A percentile compares a stretch with the other conserved stretches of the same genome.
Conservation (phyloP, 768 basidiomycete species). For the Lactarius hatsudake region DNA sequence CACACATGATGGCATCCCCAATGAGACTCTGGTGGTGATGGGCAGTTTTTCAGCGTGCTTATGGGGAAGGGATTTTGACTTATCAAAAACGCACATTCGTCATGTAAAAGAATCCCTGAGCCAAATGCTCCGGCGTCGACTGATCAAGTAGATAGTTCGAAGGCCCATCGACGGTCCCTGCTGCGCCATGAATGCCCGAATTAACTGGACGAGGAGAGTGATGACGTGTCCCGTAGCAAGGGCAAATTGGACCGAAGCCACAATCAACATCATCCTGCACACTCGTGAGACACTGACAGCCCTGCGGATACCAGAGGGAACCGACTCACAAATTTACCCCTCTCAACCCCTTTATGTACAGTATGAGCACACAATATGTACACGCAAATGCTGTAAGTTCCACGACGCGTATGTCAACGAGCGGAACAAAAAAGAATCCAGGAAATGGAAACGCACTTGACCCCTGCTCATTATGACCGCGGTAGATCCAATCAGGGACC, state of each 20-base stretch:
- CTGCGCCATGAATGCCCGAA: constrained; percentile 4
- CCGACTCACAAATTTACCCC: constrained; percentile 7
- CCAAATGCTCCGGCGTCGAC: constrained; percentile 13
- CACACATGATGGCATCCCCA: constrained; percentile 22
- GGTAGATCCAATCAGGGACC: too few species aligned
- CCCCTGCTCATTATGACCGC: constrained; percentile 1
- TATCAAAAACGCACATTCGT: constrained; percentile 11
- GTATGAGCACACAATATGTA: constrained; percentile 10
- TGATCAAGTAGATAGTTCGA: neutral
- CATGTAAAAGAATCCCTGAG: constrained; percentile 13
- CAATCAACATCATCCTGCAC: constrained; percentile 11
- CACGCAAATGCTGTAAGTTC: constrained; percentile 9
- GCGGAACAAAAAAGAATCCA: too few species aligned
- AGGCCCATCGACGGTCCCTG: neutral
- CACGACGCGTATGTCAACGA: neutral
- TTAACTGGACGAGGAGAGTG: constrained; percentile 14
- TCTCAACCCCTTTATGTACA: constrained; percentile 8
- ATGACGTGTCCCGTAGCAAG: constrained; percentile 18
- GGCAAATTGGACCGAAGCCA: constrained; percentile 12
- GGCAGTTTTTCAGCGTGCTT: neutral
- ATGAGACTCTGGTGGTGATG: constrained; percentile 6
- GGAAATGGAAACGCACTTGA: constrained; percentile 5
- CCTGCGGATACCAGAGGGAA: neutral
- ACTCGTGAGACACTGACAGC: neutral
- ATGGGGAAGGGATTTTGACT: neutral